These are phyloP conservation scores for Rubroshorea leprosula DNA, from an alignment of 345 rosid species.

Conservation along the genomic window DNA sequence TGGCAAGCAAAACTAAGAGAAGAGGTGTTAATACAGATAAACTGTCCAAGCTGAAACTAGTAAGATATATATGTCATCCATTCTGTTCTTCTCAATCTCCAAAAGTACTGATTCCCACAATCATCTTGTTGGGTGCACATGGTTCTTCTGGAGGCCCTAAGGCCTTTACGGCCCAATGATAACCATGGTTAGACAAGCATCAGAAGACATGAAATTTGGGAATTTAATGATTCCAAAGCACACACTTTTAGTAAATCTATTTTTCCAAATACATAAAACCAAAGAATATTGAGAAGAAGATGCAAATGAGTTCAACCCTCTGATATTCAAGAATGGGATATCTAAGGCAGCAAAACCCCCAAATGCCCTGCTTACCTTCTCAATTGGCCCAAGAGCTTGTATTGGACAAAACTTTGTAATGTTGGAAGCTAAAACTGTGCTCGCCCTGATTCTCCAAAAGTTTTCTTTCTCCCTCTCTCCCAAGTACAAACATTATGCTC, in stretches of 20 bases:
- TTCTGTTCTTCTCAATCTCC: background rate
- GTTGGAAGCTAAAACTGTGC: constrained; percentile 34
- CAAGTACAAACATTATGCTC: constrained; percentile 40
- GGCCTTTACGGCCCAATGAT: constrained; percentile 49
- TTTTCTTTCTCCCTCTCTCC: constrained; percentile 29
- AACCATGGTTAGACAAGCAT: constrained; percentile 25
- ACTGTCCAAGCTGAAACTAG: constrained; percentile 43
- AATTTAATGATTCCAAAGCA: constrained; percentile 44
- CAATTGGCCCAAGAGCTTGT: constrained; percentile 52
- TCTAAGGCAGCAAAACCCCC: constrained; percentile 41
- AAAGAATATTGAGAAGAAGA: constrained; percentile 58
- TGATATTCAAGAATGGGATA: constrained; percentile 34
- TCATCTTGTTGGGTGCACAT: constrained; percentile 35
- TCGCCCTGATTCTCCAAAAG: constrained; percentile 36
- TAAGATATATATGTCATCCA: constrained; percentile 2
- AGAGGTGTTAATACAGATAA: constrained; percentile 39
- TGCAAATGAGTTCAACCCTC: constrained; percentile 49
- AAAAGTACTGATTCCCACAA: background rate
- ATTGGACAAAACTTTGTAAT: constrained; percentile 51
- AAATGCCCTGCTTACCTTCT: constrained; percentile 43
- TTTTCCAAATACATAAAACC: constrained; percentile 33
- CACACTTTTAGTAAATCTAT: constrained; percentile 17
- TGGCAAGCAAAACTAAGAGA: constrained; percentile 61
- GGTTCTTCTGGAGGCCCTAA: constrained; percentile 55
- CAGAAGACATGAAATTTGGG: constrained; percentile 37